Evolutionary conservation across 306 rosid genomes (phyloP).

Genomic region (Pyrus bretschneideri): DNA sequence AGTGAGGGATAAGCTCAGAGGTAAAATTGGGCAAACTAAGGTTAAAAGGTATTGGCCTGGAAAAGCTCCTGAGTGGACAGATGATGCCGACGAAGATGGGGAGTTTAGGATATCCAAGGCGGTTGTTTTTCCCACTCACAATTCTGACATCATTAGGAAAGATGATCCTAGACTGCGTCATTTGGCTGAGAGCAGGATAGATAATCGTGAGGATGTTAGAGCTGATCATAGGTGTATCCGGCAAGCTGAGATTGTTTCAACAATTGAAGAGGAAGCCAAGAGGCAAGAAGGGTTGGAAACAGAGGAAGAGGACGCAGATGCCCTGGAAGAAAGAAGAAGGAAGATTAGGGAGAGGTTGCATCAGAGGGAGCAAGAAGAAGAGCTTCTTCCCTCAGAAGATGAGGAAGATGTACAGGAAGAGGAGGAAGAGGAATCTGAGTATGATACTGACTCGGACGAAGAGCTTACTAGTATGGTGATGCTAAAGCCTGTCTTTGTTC

Average conservation of each 20-base stretch:
- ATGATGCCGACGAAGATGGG: constrained; percentile 60
- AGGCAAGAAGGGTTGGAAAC: constrained; percentile 84
- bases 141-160: constrained; percentile 38
- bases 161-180: constrained; percentile 84
- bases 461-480: constrained; percentile 76
- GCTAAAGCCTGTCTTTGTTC: constrained; percentile 96
- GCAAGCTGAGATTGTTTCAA: constrained; percentile 89
- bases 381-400: constrained; percentile 40
- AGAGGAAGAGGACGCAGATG: constrained; percentile 70
- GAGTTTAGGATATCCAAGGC: constrained; percentile 54
- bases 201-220: constrained; percentile 82
- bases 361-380: constrained; percentile 85
- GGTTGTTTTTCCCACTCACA: constrained; percentile 61
- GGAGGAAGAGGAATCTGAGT: constrained; percentile 85
- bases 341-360: constrained; percentile 62
- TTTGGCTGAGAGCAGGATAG: constrained; percentile 69
- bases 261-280: constrained; percentile 79
- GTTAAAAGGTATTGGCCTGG: constrained; percentile 97
- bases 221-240: constrained; percentile 90
- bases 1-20: constrained; percentile 81
- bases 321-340: constrained; percentile 74
- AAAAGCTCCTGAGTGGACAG: constrained; percentile 94
- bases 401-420: constrained; percentile 76
- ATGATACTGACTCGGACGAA: constrained; percentile 90
- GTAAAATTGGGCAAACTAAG: constrained; percentile 91